Conservation (phyloP, 208 protist species). For the Sergeia podlipaevii region DNA sequence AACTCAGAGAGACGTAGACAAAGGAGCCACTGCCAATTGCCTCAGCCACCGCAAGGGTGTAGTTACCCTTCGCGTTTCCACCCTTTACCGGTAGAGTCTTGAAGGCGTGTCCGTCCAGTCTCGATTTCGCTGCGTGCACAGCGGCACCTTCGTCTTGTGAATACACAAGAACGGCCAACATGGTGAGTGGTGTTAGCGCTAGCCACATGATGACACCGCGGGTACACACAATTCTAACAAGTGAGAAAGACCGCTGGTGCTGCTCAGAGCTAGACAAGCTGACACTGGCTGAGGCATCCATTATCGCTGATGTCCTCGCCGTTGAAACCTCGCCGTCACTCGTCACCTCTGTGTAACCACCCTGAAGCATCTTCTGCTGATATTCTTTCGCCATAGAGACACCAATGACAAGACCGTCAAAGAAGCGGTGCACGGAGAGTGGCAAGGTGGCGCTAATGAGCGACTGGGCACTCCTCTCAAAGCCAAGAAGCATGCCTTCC, state of each 20-base stretch:
- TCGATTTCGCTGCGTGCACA: background rate
- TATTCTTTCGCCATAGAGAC: constrained; percentile 55
- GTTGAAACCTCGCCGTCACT: no score
- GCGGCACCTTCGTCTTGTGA: background rate
- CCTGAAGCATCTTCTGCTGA: background rate
- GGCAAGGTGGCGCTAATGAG: constrained; percentile 41
- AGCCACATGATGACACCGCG: constrained; percentile 35
- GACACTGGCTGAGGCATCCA: background rate
- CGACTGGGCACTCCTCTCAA: constrained; percentile 22
- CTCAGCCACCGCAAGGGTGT: constrained; percentile 30
- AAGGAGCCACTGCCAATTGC: constrained; percentile 68
- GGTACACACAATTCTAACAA: constrained; percentile 15
- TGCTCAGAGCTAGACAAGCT: background rate
- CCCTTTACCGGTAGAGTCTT: no score
- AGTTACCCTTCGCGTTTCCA: no score
- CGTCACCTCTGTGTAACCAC: no score
- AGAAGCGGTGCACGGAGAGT: constrained; percentile 57
- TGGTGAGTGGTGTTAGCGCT: constrained; percentile 31
- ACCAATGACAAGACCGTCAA: constrained; percentile 74
- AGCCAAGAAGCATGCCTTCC: constrained; percentile 60
- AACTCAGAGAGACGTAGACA: constrained; percentile 46
- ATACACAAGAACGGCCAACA: constrained; percentile 18
- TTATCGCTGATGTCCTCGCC: no score
- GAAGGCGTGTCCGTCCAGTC: background rate
- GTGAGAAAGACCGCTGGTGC: constrained; percentile 7